Percentiles rank a stretch among this genome's conserved stretches.
These are phyloP conservation scores for Arctium minus DNA, from an alignment of 129 eudicot genomes.

Conservation along the genomic window DNA sequence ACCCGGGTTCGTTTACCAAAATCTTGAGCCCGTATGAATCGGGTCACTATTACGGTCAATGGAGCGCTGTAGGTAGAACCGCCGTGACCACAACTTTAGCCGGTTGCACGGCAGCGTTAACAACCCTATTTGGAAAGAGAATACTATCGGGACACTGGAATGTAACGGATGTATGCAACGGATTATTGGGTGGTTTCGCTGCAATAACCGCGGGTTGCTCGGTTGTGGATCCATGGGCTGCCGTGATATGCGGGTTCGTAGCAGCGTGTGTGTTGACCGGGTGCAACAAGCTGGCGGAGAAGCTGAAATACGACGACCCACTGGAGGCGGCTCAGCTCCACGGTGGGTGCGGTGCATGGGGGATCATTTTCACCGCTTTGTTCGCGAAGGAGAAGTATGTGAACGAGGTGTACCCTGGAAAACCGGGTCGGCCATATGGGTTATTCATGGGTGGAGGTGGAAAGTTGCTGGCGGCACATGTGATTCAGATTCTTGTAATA, in stretches of 20 bases:
- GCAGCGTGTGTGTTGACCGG: conserved; percentile 55
- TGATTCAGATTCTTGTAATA: conserved; percentile 43
- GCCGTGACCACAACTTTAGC: conserved; percentile 66
- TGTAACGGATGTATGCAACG: conserved; percentile 55
- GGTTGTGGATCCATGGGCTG: conserved; percentile 71
- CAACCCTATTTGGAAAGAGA: conserved; percentile 45
- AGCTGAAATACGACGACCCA: conserved; percentile 51
- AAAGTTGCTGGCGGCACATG: conserved; percentile 43
- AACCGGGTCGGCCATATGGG: conserved; percentile 47
- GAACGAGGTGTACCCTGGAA: conserved; percentile 44
- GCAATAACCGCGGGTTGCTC: conserved; percentile 62
- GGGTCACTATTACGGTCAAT: conserved; percentile 43
- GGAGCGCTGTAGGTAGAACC: conserved; percentile 64
- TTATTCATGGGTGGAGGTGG: conserved; percentile 60
- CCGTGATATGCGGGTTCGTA: conserved; percentile 58
- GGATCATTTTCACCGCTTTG: conserved; percentile 54
- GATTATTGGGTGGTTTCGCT: conserved; percentile 55
- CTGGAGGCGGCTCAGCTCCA: conserved; percentile 65
- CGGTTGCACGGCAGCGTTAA: conserved; percentile 53
- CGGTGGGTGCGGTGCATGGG: conserved; percentile 74
- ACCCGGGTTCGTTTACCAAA: conserved; percentile 62
- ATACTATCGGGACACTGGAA: conserved; percentile 57
- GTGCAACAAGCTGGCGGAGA: conserved; percentile 45
- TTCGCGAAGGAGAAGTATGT: conserved; percentile 47
- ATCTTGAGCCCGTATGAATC: conserved; percentile 28